Base-by-base conservation (phyloP, 2,329 filamentous ascomycete genomes). In the Metarhizium brunneum region DNA sequence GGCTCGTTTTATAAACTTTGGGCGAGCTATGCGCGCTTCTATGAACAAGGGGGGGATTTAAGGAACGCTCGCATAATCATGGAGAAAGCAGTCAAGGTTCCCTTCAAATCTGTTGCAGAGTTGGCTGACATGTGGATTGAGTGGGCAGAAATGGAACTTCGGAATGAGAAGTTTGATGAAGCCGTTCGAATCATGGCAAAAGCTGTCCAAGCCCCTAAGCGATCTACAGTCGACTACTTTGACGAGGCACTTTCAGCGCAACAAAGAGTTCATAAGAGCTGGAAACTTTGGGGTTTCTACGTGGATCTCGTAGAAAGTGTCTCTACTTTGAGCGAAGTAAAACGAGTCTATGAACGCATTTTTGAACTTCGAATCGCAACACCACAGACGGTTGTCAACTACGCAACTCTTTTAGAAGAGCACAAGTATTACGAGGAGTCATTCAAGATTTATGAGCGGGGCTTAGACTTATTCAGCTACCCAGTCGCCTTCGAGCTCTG, bases 271-370 rank as follows among this genome's bases (percentile, higher is more conserved):
- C 94, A 99, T 75, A 99, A 99, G 78, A 96, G 90, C 68, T 99
- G 94, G 94, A 99, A 97, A 70, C 75, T 99, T 11, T 99, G 94
- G 94, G 96, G 91, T 72, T 99, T 99, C 76, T 99, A 99, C 65
- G 92, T 99, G 45, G 94, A 99, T 69, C 82, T 99, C 1, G 92
- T 99, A 2, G 94, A 99, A 70, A 96, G 91, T 69, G 92, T 96
- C 36, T 87, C 88, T 58, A 90, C 88, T 0, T 73, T 99, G 16
- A 91, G 96, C 25, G 92, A 97, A 71, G 96, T 92, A 0, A 89
- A 85, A 69, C 92, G 90, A 69, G 86, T 97, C 2, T 99, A 99
- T 71, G 94, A 99, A 69, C 83, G 94, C 55, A 97, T 99, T 65
- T 99, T 99, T 68, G 95, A 99, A 72, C 84, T 99, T 57, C 89